These are phyloP conservation scores for Parasarocladium wereldwijsianum DNA, from an alignment of 2,329 filamentous ascomycete genomes.

Conservation along the genomic window DNA sequence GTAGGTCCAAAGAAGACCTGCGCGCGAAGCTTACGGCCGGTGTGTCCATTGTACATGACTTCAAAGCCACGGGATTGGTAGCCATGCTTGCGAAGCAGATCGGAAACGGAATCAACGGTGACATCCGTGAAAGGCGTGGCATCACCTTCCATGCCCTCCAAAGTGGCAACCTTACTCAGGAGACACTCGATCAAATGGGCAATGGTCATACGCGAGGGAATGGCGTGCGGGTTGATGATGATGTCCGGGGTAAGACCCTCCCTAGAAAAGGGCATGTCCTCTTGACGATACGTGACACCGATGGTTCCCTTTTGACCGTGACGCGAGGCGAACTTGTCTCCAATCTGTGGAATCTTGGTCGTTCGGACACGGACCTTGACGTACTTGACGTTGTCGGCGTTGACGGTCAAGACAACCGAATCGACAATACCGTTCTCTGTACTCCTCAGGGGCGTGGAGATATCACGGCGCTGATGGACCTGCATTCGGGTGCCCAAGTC, in stretches of 20 bases:
- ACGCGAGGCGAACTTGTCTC: conserved; percentile 97
- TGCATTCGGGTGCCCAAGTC: conserved; percentile 87
- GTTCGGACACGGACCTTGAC: conserved; percentile 96
- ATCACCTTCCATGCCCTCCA: conserved; percentile 91
- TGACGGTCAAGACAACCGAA: conserved; percentile 84
- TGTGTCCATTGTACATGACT: conserved; percentile 98
- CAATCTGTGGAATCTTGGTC: conserved; percentile 96
- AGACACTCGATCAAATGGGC: conserved; percentile 99
- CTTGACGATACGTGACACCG: conserved; percentile 92
- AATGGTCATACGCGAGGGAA: conserved; percentile 99
- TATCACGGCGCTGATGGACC: conserved; percentile 83
- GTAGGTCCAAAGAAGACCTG: conserved; percentile 96
- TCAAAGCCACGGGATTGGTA: conserved; percentile 97
- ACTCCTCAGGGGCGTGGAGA: conserved; percentile 83
- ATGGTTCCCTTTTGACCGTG: conserved; percentile 99
- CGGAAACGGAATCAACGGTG: conserved; percentile 85
- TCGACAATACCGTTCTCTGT: conserved; percentile 97
- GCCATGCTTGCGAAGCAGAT: conserved; percentile 71
- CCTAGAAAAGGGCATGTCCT: conserved; percentile 95
- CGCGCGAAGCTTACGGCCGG: conserved; percentile 79
- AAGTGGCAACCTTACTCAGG: conserved; percentile 84
- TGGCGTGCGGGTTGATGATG: conserved; percentile 98
- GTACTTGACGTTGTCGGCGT: conserved; percentile 84
- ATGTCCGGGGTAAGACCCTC: conserved; percentile 89
- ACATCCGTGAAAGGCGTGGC: conserved; percentile 97